Conservation (phyloP, 2,329 filamentous ascomycete species). For the Periconia sp. region DNA sequence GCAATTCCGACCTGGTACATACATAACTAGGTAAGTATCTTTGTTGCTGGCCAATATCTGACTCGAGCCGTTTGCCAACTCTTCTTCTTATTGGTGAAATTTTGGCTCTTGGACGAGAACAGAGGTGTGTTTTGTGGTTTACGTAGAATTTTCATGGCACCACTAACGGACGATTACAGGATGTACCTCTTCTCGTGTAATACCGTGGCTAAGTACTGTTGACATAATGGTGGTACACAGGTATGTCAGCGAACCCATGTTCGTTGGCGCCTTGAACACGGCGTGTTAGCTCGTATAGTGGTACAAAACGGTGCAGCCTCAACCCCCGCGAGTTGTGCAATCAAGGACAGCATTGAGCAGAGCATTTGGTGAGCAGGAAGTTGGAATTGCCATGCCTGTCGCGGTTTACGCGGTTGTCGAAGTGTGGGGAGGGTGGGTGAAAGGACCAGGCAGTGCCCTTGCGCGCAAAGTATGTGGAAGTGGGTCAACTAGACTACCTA, state of each 20-base stretch:
- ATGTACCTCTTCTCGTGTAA: background rate
- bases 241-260: slow-evolving; percentile 12
- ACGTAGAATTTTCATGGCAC: background rate
- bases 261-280: slow-evolving; percentile 20
- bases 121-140: background rate
- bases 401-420: slow-evolving; percentile 37
- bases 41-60: background rate
- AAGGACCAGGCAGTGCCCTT: slow-evolving; percentile 6
- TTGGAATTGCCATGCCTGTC: slow-evolving; percentile 7
- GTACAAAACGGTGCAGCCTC: slow-evolving; percentile 6
- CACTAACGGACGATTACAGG: background rate
- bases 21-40: background rate
- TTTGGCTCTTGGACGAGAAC: background rate
- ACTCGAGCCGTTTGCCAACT: background rate
- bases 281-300: slow-evolving; percentile 6
- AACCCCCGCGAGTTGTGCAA: slow-evolving; percentile 12
- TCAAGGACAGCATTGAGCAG: background rate
- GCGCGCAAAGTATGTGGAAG: slow-evolving; percentile 12
- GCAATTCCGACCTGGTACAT: background rate
- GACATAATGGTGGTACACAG: background rate
- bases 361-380: background rate
- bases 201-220: too few species aligned
- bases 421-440: slow-evolving; percentile 3
- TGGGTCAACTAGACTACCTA: slow-evolving; percentile 17
- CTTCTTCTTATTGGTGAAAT: background rate